A percentile compares a stretch with the other conserved stretches of the same genome.
Evolutionary conservation across 495 filamentous ascomycete species (phyloP).

Genomic region (Neurospora cerealis): DNA sequence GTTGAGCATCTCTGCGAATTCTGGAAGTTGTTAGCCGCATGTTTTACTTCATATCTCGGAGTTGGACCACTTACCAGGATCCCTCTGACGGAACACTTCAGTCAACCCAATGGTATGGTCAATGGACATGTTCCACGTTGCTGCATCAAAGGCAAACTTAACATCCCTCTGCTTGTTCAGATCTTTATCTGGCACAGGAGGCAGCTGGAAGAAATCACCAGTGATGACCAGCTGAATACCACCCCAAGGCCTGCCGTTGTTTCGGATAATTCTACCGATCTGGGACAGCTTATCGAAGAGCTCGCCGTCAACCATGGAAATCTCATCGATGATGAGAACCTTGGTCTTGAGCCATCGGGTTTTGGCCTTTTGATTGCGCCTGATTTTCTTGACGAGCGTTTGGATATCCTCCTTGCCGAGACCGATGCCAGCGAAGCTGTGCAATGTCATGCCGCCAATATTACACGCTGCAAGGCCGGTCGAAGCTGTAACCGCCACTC

Average conservation of each 20-base stretch:
- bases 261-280: constrained; percentile 69
- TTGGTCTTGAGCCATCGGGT: constrained; percentile 82
- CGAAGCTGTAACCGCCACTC: constrained; percentile 86
- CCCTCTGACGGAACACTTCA: constrained; percentile 91
- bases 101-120: constrained; percentile 93
- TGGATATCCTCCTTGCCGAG: constrained; percentile 81
- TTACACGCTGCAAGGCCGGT: constrained; percentile 96
- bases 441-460: constrained; percentile 87
- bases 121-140: constrained; percentile 83
- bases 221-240: constrained; percentile 95
- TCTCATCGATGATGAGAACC: constrained; percentile 82
- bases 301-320: constrained; percentile 97
- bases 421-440: constrained; percentile 93
- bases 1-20: constrained; percentile 90
- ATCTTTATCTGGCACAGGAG: constrained; percentile 69
- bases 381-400: constrained; percentile 84
- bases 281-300: constrained; percentile 92
- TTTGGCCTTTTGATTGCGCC: constrained; percentile 76
- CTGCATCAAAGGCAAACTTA: constrained; percentile 88
- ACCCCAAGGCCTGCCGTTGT: constrained; percentile 87
- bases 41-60: background rate
- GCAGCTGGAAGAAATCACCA: constrained; percentile 95
- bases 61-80: constrained; percentile 51
- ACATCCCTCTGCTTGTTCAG: constrained; percentile 47
- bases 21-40: constrained; percentile 25